Evolutionary conservation across 768 basidiomycete species (phyloP).

Genomic region (Boletellus ananiceps): DNA sequence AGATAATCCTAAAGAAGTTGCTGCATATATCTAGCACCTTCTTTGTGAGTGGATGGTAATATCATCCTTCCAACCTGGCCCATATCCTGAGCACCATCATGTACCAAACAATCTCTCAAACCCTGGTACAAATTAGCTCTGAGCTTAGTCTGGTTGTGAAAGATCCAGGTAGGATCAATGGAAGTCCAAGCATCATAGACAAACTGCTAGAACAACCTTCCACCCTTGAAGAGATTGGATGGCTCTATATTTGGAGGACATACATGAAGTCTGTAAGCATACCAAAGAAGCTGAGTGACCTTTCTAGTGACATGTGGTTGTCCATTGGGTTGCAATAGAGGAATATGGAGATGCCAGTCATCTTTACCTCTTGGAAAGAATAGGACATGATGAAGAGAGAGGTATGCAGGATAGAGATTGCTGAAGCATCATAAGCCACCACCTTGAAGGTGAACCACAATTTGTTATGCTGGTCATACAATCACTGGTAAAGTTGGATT

Average conservation of each 20-base stretch:
- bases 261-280: conserved; percentile 33
- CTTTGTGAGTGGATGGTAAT: conserved; percentile 41
- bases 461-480: too few species aligned
- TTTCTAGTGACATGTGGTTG: conserved; percentile 10
- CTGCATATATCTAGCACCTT: conserved; percentile 40
- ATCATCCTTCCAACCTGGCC: conserved; percentile 29
- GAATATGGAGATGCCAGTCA: conserved; percentile 35
- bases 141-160: conserved; percentile 32
- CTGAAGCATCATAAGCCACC: conserved; percentile 29
- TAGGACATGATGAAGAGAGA: conserved; percentile 39
- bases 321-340: not conserved
- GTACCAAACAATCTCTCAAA: conserved; percentile 27
- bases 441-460: conserved; percentile 28
- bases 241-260: conserved; percentile 6
- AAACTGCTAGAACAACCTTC: conserved; percentile 42
- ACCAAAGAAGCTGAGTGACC: conserved; percentile 28
- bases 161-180: conserved; percentile 40
- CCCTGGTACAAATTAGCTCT: conserved; percentile 35
- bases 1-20: conserved; percentile 43
- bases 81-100: conserved; percentile 24
- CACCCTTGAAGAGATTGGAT: conserved; percentile 31
- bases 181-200: conserved; percentile 41
- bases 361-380: conserved; percentile 38
- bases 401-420: conserved; percentile 35
- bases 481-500: too few species aligned